A percentile compares a stretch with the other conserved stretches of the same genome.
Conservation (phyloP, 2,329 filamentous ascomycete genomes). For the Arthrobotrys conoides region DNA sequence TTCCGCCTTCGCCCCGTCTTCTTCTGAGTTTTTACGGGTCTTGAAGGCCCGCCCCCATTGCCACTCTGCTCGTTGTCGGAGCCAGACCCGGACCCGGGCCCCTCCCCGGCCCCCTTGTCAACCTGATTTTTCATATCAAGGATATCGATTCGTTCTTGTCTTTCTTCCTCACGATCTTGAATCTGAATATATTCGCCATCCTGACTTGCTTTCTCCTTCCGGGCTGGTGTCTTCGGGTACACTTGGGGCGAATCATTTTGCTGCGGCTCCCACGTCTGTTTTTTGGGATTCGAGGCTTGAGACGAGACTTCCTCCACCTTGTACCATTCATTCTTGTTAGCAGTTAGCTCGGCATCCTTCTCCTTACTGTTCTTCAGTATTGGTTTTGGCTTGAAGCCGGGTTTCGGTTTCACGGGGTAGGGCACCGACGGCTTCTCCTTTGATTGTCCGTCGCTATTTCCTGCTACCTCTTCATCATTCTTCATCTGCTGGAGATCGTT, state of each 20-base stretch:
- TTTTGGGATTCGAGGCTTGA: not conserved
- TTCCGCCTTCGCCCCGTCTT: slow-evolving; percentile 16
- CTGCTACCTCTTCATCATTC: slow-evolving; percentile 10
- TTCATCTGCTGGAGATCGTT: slow-evolving; percentile 40
- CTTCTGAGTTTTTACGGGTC: not conserved
- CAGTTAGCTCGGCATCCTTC: not conserved
- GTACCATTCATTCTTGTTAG: not conserved
- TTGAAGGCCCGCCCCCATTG: not conserved
- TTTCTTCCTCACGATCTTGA: slow-evolving; percentile 41
- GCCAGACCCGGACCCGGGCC: not conserved
- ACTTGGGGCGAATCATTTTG: not conserved
- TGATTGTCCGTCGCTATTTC: not conserved
- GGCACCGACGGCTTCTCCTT: not conserved
- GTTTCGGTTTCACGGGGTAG: not conserved
- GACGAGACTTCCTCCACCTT: not conserved
- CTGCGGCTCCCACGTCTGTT: not conserved
- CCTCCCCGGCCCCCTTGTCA: slow-evolving; percentile 1
- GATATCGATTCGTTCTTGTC: slow-evolving; percentile 25
- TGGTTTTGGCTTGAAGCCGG: not conserved
- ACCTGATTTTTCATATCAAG: slow-evolving; percentile 33
- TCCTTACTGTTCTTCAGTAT: not conserved
- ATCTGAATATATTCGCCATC: slow-evolving; percentile 37
- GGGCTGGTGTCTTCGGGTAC: slow-evolving; percentile 13
- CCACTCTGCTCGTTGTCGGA: not conserved
- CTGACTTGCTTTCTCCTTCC: not conserved